Base-by-base conservation (phyloP, 2,329 filamentous ascomycete genomes). In the Neonectria ditissima region DNA sequence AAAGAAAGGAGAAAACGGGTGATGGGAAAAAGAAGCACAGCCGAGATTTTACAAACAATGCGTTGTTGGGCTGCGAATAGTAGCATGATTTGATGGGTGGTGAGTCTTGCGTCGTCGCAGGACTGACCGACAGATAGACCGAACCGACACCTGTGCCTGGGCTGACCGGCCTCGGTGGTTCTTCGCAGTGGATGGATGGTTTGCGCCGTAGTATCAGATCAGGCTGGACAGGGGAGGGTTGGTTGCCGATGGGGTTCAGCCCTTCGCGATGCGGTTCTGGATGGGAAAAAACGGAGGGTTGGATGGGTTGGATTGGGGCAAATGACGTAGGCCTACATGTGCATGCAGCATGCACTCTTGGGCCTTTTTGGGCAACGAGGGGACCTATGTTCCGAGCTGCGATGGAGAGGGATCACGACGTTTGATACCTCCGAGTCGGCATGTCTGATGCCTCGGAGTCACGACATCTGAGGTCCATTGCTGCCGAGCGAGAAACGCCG, bases 151-250 rank as follows among this genome's bases (percentile, higher is more conserved):
- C 4, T 26, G 14, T 45, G n/a, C 18, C 51, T 41, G 39, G 41
- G 28, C 32, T 44, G n/a, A 44, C 24, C 51, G 48, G 44, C 50
- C 63, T 64, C 67, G 65, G 67, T 66, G 66, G 55, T 69, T 68
- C 57, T 37, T 34, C n/a, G 10, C 28, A 30, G 28, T 34, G 32
- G 39, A 55, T 10, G 24, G 5, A 55, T 10, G 24, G 5, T 28
- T 22, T 39, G 22, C n/a, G n/a, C n/a, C n/a, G n/a, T n/a, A n/a
- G n/a, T 8, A 53, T 57, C 53, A 48, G 43, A 59, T 53, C 48
- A 55, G 50, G 55, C 32, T 48, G 44, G 26, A 30, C 16, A 48
- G 30, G 45, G 34, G n/a, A n/a, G n/a, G n/a, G n/a, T n/a, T n/a
- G n/a, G n/a, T n/a, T n/a, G 16, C 16, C n/a, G 14, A 32, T 32